phyloP scores from a whole-genome alignment of 1,284 basidiomycete species.

The Heliocybe sulcata region DNA sequence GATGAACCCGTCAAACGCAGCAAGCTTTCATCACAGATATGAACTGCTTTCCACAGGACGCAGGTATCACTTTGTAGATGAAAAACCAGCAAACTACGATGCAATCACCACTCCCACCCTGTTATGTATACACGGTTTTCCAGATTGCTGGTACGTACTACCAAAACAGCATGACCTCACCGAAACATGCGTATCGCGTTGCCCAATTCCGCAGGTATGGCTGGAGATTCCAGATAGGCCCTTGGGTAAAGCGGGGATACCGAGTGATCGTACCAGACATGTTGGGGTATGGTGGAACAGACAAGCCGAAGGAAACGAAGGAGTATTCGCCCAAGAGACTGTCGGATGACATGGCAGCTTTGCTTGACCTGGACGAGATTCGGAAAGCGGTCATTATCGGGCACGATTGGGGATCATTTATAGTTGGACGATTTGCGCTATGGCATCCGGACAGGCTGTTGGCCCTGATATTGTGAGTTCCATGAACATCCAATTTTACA shows the following conservation, averaged over 20 bases:
- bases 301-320: constrained; percentile 46
- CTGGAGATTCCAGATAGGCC: constrained; percentile 62
- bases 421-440: constrained; percentile 52
- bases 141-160: constrained; percentile 48
- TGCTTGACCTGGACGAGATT: constrained; percentile 49
- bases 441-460: constrained; percentile 56
- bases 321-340: constrained; percentile 56
- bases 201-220: constrained; percentile 52
- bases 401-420: constrained; percentile 68
- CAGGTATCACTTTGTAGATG: constrained; percentile 62
- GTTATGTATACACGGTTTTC: constrained; percentile 70
- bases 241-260: constrained; percentile 55
- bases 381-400: constrained; percentile 53
- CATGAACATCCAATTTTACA: not conserved
- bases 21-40: constrained; percentile 44
- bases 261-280: constrained; percentile 68
- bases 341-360: constrained; percentile 51
- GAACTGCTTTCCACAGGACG: constrained; percentile 47
- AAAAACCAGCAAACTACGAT: constrained; percentile 38
- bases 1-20: constrained; percentile 18
- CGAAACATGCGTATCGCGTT: no score
- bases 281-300: constrained; percentile 64
- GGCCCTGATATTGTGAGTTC: constrained; percentile 48
- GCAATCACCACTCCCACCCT: constrained; percentile 36
- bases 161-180: not conserved